Evolutionary conservation across 331 rosid species (phyloP), one percentile per base, ranked within the genome.

Genomic region (Pyrus hybrid): DNA sequence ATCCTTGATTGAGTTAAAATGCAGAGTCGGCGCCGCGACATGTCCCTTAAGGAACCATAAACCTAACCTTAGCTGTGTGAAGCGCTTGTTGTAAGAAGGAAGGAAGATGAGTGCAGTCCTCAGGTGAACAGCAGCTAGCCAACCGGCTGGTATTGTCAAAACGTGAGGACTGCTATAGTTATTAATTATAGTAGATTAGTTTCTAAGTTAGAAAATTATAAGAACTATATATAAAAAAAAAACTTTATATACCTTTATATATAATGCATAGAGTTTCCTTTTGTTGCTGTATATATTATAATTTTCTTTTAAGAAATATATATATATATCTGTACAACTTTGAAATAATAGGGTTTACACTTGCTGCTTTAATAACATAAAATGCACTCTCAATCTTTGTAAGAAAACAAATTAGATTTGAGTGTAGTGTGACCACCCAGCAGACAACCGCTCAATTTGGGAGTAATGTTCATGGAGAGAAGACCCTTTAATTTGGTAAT

Each of bases 401-500:
- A 62, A 26, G 33, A 7, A 62, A 62, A 8, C 6, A 62, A 7
- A 26, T 62, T 62, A 6, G 37, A 62, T 62, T 62, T 7, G 5
- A 63, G 11, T 82, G 90, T 74, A 66, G 83, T 73, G 60, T 65
- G 83, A 76, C 83, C 70, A 68, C 80, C 80, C 75, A 76, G 63
- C 93, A 84, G 51, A 62, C 22, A 67, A 79, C 76, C 78, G 85
- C 68, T 84, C 63, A 71, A 80, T 54, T 80, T 72, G 80, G 75
- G 68, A 29, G 23, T 30, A 63, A 7, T 16, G 68, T 29, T 63
- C 23, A 25, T 58, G 18, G 29, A 58, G 64, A 58, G 64, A 58
- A 58, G 64, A 58, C 8, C 64, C 47, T 41, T 41, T 41, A 0
- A 4, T 58, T 58, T 22, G 13, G 29, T 5, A 58, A 22, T 58